Percentiles rank a stretch among this genome's conserved stretches.
Conservation (phyloP, 2,329 filamentous ascomycete genomes). For the Stagonosporopsis rhizophila region DNA sequence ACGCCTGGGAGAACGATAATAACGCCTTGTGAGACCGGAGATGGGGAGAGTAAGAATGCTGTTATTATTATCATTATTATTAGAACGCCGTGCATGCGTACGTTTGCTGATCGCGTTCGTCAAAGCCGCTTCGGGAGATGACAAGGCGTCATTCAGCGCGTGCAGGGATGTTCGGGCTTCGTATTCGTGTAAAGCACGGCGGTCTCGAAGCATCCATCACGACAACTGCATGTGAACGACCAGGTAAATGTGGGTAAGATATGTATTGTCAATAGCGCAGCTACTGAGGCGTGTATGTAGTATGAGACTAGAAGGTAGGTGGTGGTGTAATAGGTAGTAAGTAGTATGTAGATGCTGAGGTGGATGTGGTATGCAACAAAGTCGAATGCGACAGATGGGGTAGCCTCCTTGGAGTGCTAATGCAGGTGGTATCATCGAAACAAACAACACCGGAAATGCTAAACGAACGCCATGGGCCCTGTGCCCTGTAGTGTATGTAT, state of each 20-base stretch:
- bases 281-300: conserved; percentile 9
- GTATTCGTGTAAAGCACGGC: background rate
- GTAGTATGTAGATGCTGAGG: background rate
- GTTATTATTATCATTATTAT: no score
- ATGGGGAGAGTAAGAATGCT: no score
- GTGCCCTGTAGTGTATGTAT: conserved; percentile 15
- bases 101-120: conserved; percentile 2
- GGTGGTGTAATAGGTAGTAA: conserved; percentile 1
- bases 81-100: background rate
- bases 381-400: conserved; percentile 6
- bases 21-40: no score
- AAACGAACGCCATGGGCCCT: conserved; percentile 28
- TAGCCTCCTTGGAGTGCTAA: conserved; percentile 13
- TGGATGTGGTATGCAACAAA: conserved; percentile 2
- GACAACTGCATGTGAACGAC: background rate
- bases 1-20: no score
- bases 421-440: conserved; percentile 39
- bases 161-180: background rate
- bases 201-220: background rate
- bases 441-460: conserved; percentile 39
- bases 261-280: conserved; percentile 21
- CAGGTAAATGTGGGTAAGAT: background rate
- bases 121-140: conserved; percentile 2
- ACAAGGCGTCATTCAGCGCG: background rate
- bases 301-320: conserved; percentile 18